Evolutionary conservation across 2,329 filamentous ascomycete genomes (phyloP), one percentile per base, ranked within the genome.

Genomic region (Massarina eburnea): DNA sequence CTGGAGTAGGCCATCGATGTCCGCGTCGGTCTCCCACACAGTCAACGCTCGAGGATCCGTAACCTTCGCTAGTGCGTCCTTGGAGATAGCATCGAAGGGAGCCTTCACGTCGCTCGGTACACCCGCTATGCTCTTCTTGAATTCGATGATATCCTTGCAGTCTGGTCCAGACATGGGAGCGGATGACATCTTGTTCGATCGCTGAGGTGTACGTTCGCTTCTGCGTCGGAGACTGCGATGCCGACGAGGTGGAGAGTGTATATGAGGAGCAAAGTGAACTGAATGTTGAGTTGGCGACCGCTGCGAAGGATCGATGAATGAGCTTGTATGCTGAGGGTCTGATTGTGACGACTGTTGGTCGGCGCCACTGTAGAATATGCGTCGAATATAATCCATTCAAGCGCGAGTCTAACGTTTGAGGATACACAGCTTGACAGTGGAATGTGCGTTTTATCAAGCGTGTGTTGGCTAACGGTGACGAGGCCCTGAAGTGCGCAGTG

Each of bases 21-120:
- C 65, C 1, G 61, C 59, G 10, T 65, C 56, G 0, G 56, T 51
- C 38, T 70, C 65, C 65, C 65, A 70, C n/a, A 70, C 48, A 37
- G 67, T 63, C 1, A 70, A 47, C 9, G 54, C 55, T 5, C 51
- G 37, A 5, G 54, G 21, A 19, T 63, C 47, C 36, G 58, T 63
- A 12, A 66, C 46, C 17, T 53, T 52, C 14, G 58, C 48, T 0
- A 63, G 43, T 2, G 58, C 54, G 1, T 48, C 38, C 15, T 55
- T 50, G 0, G 64, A 65, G 2, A 56, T 48, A 5, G 39, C 44
- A 15, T 54, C 43, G 36, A 67, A 62, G 5, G 54, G 26, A 1
- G 50, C 27, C 30, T 62, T 62, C 51, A 64, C 56, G 15, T 59
- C 41, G 3, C 46, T 30, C 1, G 65, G 66, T 39, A 63, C 63